phyloP scores from a whole-genome alignment of 257 asterid genomes.

The Solanum sparsipilum region DNA sequence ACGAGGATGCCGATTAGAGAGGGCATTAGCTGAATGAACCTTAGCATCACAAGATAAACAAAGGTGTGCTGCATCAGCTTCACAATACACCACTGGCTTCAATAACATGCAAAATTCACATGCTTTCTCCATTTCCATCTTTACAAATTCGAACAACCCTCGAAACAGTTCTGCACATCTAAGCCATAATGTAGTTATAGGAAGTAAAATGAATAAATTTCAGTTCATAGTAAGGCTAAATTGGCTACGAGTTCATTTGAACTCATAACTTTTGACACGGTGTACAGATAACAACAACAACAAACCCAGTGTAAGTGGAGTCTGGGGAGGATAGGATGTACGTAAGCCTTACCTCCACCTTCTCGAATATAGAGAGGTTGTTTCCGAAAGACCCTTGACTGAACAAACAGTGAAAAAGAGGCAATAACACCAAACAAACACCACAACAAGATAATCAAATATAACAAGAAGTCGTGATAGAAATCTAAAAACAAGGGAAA shows the following conservation, averaged over 20 bases:
- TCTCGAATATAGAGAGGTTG: background rate
- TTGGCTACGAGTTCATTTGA: background rate
- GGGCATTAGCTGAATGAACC: conserved; percentile 89
- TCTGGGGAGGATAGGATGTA: background rate
- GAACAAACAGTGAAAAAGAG: background rate
- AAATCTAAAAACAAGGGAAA: background rate
- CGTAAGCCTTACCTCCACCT: background rate
- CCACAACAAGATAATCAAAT: background rate
- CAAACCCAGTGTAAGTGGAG: background rate
- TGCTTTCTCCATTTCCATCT: conserved; percentile 37
- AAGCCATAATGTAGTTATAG: background rate
- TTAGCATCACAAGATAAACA: conserved; percentile 77
- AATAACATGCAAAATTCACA: conserved; percentile 64
- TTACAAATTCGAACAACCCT: background rate
- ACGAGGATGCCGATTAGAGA: conserved; percentile 65
- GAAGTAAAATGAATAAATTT: background rate
- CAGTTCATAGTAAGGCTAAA: background rate
- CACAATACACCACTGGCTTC: conserved; percentile 69
- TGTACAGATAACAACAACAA: background rate
- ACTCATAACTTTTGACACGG: background rate
- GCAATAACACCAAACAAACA: background rate
- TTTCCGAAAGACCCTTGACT: background rate
- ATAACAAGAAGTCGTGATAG: background rate
- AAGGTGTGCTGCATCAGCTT: conserved; percentile 78
- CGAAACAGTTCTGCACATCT: conserved; percentile 6